Percentiles rank a stretch among this genome's conserved stretches.
phyloP scores from a whole-genome alignment of 2,329 filamentous ascomycete species.

The Talaromyces sp. region DNA sequence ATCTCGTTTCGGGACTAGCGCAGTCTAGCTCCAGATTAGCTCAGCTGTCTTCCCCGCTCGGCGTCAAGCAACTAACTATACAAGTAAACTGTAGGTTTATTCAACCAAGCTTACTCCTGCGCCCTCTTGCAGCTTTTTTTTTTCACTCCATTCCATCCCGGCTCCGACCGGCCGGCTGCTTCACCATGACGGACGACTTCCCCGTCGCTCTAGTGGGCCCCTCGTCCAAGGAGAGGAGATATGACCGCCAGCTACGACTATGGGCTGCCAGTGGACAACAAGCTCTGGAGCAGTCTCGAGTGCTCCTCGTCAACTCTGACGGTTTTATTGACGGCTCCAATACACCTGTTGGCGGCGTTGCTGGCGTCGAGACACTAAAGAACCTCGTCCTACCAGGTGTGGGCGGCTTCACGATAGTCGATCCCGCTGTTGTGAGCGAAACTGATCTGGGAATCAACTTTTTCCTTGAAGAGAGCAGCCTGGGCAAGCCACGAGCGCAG shows the following conservation, averaged over 20 bases:
- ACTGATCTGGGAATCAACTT: conserved; percentile 93
- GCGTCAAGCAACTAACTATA: not conserved
- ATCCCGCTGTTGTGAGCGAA: conserved; percentile 71
- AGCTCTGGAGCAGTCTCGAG: conserved; percentile 82
- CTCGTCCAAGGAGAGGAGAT: conserved; percentile 67
- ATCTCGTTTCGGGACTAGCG: not conserved
- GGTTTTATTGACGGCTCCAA: conserved; percentile 31
- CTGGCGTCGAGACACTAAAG: conserved; percentile 88
- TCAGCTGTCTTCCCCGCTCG: not conserved
- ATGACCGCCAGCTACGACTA: conserved; percentile 89
- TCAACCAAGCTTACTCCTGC: not conserved
- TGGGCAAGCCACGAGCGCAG: conserved; percentile 74
- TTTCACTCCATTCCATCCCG: not conserved
- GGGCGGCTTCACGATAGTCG: conserved; percentile 85
- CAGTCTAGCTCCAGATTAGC: not conserved
- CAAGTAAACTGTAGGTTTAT: not conserved
- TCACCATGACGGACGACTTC: conserved; percentile 32
- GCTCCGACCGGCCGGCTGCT: not conserved
- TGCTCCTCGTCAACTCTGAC: conserved; percentile 79
- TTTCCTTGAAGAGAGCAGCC: conserved; percentile 75
- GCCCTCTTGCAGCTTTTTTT: not conserved
- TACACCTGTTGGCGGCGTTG: conserved; percentile 65
- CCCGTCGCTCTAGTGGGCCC: conserved; percentile 40
- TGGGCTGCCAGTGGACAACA: conserved; percentile 92
- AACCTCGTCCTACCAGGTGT: conserved; percentile 94